Evolutionary conservation across 140 eudicot species (phyloP).

Genomic region (Stevia rebaudiana): DNA sequence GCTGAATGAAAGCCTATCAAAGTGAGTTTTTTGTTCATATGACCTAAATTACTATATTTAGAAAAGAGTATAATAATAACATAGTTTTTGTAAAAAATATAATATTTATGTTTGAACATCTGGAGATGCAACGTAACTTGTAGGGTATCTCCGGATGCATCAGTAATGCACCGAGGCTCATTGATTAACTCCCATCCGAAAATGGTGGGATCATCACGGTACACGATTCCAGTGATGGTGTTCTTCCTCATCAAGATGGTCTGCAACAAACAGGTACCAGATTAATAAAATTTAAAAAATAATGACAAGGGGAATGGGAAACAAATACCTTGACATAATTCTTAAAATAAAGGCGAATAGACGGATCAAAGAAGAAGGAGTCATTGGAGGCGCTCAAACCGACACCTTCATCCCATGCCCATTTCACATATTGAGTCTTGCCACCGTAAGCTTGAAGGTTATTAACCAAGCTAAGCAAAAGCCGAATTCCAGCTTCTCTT

Average conservation of each 20-base stretch:
- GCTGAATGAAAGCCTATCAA: too few species aligned
- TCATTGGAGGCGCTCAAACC: slow-evolving; percentile 81
- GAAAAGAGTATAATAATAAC: too few species aligned
- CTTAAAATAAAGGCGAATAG: slow-evolving; percentile 73
- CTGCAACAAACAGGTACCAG: slow-evolving; percentile 28
- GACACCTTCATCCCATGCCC: slow-evolving; percentile 93
- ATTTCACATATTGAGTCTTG: slow-evolving; percentile 83
- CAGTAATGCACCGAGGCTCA: slow-evolving; percentile 89
- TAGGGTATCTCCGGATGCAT: slow-evolving; percentile 86
- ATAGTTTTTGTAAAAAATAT: slow-evolving; percentile 1
- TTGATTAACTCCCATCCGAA: slow-evolving; percentile 79
- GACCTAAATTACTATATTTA: too few species aligned
- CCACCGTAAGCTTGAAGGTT: slow-evolving; percentile 95
- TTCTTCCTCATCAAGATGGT: slow-evolving; percentile 74
- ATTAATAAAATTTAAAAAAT: neutral
- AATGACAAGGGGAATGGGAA: neutral
- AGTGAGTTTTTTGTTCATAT: too few species aligned
- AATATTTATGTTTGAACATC: too few species aligned
- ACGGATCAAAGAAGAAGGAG: slow-evolving; percentile 81
- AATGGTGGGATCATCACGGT: slow-evolving; percentile 74
- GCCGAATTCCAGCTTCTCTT: slow-evolving; percentile 60
- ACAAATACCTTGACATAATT: slow-evolving; percentile 63
- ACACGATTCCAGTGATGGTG: slow-evolving; percentile 69
- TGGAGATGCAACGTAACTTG: slow-evolving; percentile 34
- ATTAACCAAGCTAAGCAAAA: slow-evolving; percentile 71